Base-by-base conservation (phyloP, 768 basidiomycete species). In the Boletus vinaceobasis region DNA sequence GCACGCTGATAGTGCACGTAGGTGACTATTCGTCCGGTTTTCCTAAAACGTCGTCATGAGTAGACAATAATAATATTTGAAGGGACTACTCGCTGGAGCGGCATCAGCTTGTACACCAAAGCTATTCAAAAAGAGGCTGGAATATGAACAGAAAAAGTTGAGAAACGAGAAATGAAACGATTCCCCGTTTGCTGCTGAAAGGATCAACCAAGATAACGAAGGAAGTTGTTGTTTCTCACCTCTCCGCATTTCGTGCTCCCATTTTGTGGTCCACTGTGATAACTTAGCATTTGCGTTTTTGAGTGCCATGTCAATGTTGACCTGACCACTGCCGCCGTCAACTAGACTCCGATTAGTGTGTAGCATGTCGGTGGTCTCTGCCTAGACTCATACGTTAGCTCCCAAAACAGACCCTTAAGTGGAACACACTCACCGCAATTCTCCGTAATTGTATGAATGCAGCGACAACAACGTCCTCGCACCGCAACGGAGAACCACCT, bases 81-180 rank as follows among this genome's bases (percentile, higher is more conserved):
- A 60, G n/a, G 35, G 33, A 32, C 47, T 55, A 74, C 81, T 63
- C 62, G 82, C 86, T 49, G 83, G 77, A 50, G 75, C 68, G 70
- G 85, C 77, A 35, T 82, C 78, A 19, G 80, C 78, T 60, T 87
- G 85, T 45, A 91, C 83, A 27, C 88, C 90, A 68, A 91, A 88
- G 59, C 87, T 89, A 69, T 93, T 93, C 67, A 93, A 71, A 73
- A 92, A 93, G 47, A 93, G 77, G 56, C 86, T 78, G 48, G 90
- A 87, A 66, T 93, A 82, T 32, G 90, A 75, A 46, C 87, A 80
- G 76, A 92, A 93, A 63, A 88, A 81, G 61, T 71, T 82, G 21
- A 93, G 77, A 70, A 92, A 83, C 9, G 85, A 84, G 52, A 81
- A 79, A 68, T 93, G 90, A 68, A 93, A 93, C 6, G 77, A 76